A percentile compares a stretch with the other conserved stretches of the same genome.
Evolutionary conservation across 306 rosid species (phyloP).

Genomic region (Cucumis melo): DNA sequence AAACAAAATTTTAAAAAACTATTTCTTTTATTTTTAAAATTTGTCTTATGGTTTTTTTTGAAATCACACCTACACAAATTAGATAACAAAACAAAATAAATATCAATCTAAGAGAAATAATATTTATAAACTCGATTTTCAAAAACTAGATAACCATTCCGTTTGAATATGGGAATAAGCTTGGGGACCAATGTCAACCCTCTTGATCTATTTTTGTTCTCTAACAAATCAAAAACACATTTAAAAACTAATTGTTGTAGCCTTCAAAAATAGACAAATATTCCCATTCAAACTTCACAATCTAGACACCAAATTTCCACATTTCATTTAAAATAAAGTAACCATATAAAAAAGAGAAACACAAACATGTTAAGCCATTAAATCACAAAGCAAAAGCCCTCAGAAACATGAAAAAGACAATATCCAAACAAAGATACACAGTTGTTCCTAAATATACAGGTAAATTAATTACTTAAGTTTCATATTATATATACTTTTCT

Average conservation of each 20-base stretch:
- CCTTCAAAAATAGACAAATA: background rate
- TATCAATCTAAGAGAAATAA: no score
- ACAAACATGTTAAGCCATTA: background rate
- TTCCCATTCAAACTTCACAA: background rate
- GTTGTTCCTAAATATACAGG: background rate
- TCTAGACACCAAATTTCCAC: background rate
- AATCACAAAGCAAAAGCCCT: background rate
- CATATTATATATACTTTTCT: background rate
- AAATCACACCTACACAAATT: no score
- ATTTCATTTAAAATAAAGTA: background rate
- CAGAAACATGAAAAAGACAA: background rate
- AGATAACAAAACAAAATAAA: no score
- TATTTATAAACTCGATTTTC: no score
- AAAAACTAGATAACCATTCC: no score
- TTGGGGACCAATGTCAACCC: no score
- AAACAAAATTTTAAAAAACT: no score
- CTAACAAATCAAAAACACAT: background rate
- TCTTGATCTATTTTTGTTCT: no score
- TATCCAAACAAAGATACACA: background rate
- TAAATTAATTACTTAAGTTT: background rate
- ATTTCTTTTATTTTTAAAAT: no score
- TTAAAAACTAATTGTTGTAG: background rate
- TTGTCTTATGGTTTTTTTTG: no score
- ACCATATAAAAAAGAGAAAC: background rate
- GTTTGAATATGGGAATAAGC: no score